Base-by-base conservation (phyloP, 192 early-diverging fungal species). In the Coemansia sp. region DNA sequence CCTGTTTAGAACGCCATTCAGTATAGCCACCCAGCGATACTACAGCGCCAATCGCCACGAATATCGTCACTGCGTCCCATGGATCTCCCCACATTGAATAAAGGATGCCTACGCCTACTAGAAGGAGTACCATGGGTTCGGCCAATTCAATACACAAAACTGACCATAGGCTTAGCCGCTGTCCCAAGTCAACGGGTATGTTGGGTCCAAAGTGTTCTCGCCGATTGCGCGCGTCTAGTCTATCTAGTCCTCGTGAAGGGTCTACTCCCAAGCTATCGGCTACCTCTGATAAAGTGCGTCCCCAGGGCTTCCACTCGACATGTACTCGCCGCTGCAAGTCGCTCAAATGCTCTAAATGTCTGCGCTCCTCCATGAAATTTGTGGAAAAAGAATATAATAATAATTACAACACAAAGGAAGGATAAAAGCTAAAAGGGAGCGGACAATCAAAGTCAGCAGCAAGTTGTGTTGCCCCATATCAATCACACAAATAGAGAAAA, bases 81-180 rank as follows among this genome's bases (percentile, higher is more conserved):
- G 68, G 33, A 27, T 76, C 72, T 16, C 81, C 81, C 81, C 81
- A 84, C 20, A 84, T 22, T 47, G 73, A 75, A 29, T 84, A 84
- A 18, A 84, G 64, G 3, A 63, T 57, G 10, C 76, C 77, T 1
- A 84, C 73, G 1, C 47, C 38, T 1, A 78, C 61, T 15, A 84
- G 67, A 15, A 84, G 73, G 5, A 78, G 38, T 49, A 78, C 66
- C 70, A 78, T 72, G 22, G 81, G 81, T 29, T 78, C 73, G 8
- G 72, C 34, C 10, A 57, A n/a, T 20, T 79, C 73, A 44, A 57
- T 59, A n/a, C 55, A 22, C 1, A 84, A 31, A 36, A 76, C 71
- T 6, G 47, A 43, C 9, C 27, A 38, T 7, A 78, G 40, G 29
- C 68, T 40, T 38, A 84, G 63, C 10, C 55, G 63, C 60, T 66